Percentiles rank a stretch among this genome's conserved stretches.
Evolutionary conservation across 805 yeast genomes (phyloP).

Genomic region (Candida silvatica): DNA sequence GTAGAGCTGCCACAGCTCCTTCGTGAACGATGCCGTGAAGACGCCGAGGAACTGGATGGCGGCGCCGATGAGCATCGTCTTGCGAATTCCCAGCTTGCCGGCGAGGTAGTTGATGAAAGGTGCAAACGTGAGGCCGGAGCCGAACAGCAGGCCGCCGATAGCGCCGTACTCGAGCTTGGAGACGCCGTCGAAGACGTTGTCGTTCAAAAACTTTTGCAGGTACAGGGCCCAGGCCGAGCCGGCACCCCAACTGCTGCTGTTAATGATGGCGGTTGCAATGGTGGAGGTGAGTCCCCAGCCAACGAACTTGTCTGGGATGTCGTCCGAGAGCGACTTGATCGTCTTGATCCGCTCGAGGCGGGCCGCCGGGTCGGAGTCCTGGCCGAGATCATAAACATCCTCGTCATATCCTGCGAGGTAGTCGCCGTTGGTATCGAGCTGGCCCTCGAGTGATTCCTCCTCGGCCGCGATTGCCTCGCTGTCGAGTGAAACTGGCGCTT

Average conservation of each 20-base stretch:
- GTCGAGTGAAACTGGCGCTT: too few relatives aligned
- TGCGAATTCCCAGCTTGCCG: slow-evolving; percentile 34
- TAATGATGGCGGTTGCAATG: slow-evolving; percentile 38
- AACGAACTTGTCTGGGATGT: slow-evolving; percentile 55
- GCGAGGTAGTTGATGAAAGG: slow-evolving; percentile 41
- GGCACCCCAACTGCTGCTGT: slow-evolving; percentile 67
- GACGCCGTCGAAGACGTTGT: slow-evolving; percentile 45
- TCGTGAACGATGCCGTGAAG: slow-evolving; percentile 52
- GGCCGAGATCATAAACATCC: background rate
- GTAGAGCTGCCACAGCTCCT: slow-evolving; percentile 55
- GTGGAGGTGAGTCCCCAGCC: slow-evolving; percentile 52
- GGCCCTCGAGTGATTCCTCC: background rate
- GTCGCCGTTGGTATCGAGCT: too few relatives aligned
- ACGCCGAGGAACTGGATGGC: slow-evolving; percentile 43
- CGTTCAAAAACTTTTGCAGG: slow-evolving; percentile 45
- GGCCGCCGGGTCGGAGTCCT: background rate
- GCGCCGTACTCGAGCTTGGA: slow-evolving; percentile 51
- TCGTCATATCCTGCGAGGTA: background rate
- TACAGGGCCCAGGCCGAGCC: slow-evolving; percentile 61
- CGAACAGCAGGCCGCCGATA: slow-evolving; percentile 62
- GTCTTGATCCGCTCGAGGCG: slow-evolving; percentile 4
- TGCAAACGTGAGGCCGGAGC: slow-evolving; percentile 39
- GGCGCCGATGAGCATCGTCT: slow-evolving; percentile 38
- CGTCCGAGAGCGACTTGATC: slow-evolving; percentile 8
- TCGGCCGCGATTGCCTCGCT: background rate